Evolutionary conservation across 108 stramenopile species (phyloP), one percentile per base, ranked within the genome.

Genomic region (Pseudonitzschia pungens): DNA sequence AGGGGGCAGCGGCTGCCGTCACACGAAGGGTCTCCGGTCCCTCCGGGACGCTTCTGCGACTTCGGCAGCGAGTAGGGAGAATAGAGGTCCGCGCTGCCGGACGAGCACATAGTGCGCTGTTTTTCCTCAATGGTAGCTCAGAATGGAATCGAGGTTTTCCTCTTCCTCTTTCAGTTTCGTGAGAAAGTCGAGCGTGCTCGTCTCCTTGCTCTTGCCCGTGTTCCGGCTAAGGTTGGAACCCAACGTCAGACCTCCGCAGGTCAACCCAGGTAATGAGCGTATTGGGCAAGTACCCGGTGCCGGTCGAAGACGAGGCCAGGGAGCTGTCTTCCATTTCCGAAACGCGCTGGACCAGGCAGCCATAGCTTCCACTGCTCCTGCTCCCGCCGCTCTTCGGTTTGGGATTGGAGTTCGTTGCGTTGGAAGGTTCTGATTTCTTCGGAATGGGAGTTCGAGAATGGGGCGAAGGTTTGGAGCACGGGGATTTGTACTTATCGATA

Each of bases 311-410:
- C 24, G 66, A 67, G 44, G 66, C 45, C 42, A 67, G 43, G 12
- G 45, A 43, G 36, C 66, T 67, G 24, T 67, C 44, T 6, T 67
- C 66, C 66, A 67, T 48, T 44, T 67, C 66, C 16, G 66, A 67
- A 4, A 67, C 43, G 12, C 66, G 66, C 44, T 67, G 66, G 27
- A 62, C 60, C 60, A 62, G 26, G n/a, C 60, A 55, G 54, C 20
- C 20, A 22, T 55, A 22, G 54, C 54, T 26, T 24, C 26, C 24
- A 6, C 36, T 36, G 36, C 36, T 36, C 36, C 50, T 16, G 50
- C n/a, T 16, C 2, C 50, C 20, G 10, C n/a, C n/a, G 3, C n/a
- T 55, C 54, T 55, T 55, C 54, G 54, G 12, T 55, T 55, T 55
- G 54, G 10, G 54, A 6, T 5, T 6, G 36, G 36, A 36, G 53